phyloP scores from a whole-genome alignment of 2,329 filamentous ascomycete genomes.

The Helminthosporium solani region DNA sequence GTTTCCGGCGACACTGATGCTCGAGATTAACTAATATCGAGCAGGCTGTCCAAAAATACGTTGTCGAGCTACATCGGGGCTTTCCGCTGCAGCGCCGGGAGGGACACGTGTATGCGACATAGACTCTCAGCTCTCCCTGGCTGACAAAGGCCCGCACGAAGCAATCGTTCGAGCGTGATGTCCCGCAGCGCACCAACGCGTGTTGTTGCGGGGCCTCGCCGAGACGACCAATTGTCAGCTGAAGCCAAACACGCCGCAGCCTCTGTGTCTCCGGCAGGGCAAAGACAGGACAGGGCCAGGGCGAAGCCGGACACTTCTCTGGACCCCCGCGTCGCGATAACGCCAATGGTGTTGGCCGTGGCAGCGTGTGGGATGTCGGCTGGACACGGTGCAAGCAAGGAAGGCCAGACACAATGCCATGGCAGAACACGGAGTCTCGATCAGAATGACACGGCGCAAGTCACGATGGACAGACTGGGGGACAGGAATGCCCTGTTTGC shows the following conservation, averaged over 20 bases:
- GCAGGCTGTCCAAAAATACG: slow-evolving; percentile 45
- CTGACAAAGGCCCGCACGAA: slow-evolving; percentile 1
- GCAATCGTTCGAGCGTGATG: slow-evolving; percentile 14
- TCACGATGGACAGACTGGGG: neutral
- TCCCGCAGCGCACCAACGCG: slow-evolving; percentile 20
- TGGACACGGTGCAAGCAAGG: slow-evolving; percentile 27
- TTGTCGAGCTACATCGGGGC: slow-evolving; percentile 40
- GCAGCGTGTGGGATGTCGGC: slow-evolving; percentile 33
- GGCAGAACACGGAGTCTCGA: neutral
- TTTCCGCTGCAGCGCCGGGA: slow-evolving; percentile 4
- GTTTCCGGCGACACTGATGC: slow-evolving; percentile 25
- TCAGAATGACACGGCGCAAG: neutral
- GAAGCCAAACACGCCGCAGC: slow-evolving; percentile 3
- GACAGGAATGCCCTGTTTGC: neutral
- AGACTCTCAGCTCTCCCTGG: neutral
- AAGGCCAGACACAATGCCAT: too few species aligned
- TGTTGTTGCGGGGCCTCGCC: slow-evolving; percentile 19
- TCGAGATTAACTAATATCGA: slow-evolving; percentile 17
- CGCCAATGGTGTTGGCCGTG: slow-evolving; percentile 32
- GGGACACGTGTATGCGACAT: too few species aligned
- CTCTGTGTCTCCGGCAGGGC: neutral
- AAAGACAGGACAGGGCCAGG: slow-evolving; percentile 8
- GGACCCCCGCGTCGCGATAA: slow-evolving; percentile 36
- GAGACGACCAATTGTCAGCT: slow-evolving; percentile 5
- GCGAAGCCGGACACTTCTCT: slow-evolving; percentile 39